phyloP scores from a whole-genome alignment of 345 rosid species.

The Murraya paniculata region DNA sequence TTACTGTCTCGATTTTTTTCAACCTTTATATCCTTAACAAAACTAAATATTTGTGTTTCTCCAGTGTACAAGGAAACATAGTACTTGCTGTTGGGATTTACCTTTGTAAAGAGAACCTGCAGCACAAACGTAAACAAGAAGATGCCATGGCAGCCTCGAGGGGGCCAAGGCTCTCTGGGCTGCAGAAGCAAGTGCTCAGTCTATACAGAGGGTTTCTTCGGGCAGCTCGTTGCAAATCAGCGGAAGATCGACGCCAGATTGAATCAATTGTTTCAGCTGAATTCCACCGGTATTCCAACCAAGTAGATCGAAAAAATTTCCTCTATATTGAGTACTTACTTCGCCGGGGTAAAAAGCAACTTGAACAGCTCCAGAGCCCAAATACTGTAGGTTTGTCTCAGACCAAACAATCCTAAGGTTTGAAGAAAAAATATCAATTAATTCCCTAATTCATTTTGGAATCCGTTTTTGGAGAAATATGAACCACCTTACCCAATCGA shows the following conservation, averaged over 20 bases:
- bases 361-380: conserved; percentile 69
- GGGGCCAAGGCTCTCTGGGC: conserved; percentile 56
- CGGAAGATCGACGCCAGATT: conserved; percentile 52
- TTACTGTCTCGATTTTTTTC: background rate
- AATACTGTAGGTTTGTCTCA: conserved; percentile 33
- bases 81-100: background rate
- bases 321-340: conserved; percentile 75
- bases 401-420: conserved; percentile 11
- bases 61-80: background rate
- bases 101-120: background rate
- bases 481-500: too few species aligned
- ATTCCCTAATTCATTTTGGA: background rate
- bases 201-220: conserved; percentile 83
- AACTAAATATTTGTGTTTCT: background rate
- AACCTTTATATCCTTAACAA: background rate
- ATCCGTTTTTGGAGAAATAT: background rate
- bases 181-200: conserved; percentile 86
- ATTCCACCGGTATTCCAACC: conserved; percentile 56
- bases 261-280: conserved; percentile 61
- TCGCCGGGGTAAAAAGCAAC: conserved; percentile 76
- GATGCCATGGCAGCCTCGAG: conserved; percentile 32
- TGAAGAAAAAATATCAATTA: conserved; percentile 12
- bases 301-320: conserved; percentile 80
- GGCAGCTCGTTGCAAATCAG: conserved; percentile 64
- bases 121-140: background rate